Conservation (phyloP, 169 alveolate genomes). For the Plasmodium chabaudi region DNA sequence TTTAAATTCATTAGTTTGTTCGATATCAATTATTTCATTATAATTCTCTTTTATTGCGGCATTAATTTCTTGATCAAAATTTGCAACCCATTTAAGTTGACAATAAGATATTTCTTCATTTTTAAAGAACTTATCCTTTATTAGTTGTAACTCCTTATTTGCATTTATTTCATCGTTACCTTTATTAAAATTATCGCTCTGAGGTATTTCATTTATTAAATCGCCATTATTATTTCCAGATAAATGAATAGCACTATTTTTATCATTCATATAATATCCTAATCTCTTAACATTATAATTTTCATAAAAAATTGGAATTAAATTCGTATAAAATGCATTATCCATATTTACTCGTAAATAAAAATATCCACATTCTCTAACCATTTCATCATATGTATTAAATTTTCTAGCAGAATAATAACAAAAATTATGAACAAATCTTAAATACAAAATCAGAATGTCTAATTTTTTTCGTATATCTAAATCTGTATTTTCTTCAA, state of each 20-base stretch:
- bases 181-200: background rate
- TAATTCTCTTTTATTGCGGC: constrained; percentile 56
- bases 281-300: constrained; percentile 34
- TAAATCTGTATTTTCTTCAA: constrained; percentile 31
- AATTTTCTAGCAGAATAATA: constrained; percentile 70
- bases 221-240: background rate
- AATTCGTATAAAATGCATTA: constrained; percentile 18
- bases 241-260: background rate
- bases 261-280: background rate
- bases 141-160: background rate
- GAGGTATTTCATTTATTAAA: background rate
- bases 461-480: constrained; percentile 29
- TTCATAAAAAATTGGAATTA: constrained; percentile 66
- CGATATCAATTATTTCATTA: constrained; percentile 58
- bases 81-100: constrained; percentile 57
- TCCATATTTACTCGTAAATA: constrained; percentile 50
- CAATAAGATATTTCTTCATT: constrained; percentile 19
- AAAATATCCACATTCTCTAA: constrained; percentile 74
- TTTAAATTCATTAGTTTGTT: constrained; percentile 61
- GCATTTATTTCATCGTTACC: background rate
- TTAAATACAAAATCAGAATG: constrained; percentile 34
- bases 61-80: constrained; percentile 48
- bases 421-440: constrained; percentile 73
- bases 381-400: constrained; percentile 68
- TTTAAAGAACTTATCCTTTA: constrained; percentile 11